Evolutionary conservation across 805 yeast species (phyloP).

Genomic region (Sungouiella blattae): DNA sequence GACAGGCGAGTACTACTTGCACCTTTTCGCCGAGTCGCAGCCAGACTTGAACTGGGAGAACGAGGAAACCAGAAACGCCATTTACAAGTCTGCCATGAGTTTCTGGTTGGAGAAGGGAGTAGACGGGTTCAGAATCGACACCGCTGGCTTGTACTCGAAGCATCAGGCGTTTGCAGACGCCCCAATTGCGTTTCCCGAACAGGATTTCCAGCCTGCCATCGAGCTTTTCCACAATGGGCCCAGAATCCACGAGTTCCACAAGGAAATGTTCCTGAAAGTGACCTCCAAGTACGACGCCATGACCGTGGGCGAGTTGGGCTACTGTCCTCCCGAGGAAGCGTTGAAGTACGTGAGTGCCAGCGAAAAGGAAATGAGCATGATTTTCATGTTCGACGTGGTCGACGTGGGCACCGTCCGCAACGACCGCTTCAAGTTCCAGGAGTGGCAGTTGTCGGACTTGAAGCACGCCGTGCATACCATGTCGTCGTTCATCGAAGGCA

Average conservation of each 20-base stretch:
- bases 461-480: no score
- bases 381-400: no score
- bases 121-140: conserved; percentile 54
- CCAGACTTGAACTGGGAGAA: conserved; percentile 61
- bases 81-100: conserved; percentile 42
- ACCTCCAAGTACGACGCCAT: no score
- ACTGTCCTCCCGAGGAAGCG: no score
- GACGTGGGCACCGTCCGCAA: no score
- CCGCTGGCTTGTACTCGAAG: conserved; percentile 48
- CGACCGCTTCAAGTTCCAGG: no score
- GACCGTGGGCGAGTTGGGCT: no score
- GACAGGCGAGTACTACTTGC: conserved; percentile 50
- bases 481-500: no score
- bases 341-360: no score
- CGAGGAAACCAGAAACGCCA: conserved; percentile 28
- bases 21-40: conserved; percentile 47
- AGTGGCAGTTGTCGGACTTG: no score
- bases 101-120: conserved; percentile 52
- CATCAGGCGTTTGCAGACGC: conserved; percentile 41
- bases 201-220: conserved; percentile 34
- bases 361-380: no score
- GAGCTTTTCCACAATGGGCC: conserved; percentile 40
- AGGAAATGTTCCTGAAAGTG: conserved; percentile 46
- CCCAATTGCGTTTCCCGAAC: conserved; percentile 36
- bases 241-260: conserved; percentile 51